These are phyloP conservation scores for Brassica balearica DNA, from an alignment of 441 rosid species.

Conservation along the genomic window DNA sequence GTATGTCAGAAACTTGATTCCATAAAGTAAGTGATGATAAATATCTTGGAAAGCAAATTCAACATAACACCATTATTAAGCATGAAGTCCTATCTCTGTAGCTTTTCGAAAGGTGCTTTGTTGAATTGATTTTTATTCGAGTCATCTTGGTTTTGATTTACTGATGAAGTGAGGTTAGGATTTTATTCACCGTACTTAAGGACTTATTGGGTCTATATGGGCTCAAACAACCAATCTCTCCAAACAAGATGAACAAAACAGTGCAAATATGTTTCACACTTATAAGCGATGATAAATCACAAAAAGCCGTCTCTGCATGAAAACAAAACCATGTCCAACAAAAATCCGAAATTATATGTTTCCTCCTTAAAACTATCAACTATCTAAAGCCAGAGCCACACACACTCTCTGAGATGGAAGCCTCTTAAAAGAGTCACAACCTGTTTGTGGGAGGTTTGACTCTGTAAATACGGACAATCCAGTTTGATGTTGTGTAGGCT, in stretches of 20 bases:
- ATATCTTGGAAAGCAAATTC: neutral
- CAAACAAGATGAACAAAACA: neutral
- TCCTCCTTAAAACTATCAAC: constrained; percentile 27
- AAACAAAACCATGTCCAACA: constrained; percentile 21
- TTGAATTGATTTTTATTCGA: neutral
- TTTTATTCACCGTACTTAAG: neutral
- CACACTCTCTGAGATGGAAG: constrained; percentile 1
- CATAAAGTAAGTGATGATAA: neutral
- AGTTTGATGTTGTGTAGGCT: constrained; percentile 94
- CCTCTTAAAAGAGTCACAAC: constrained; percentile 56
- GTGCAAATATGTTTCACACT: constrained; percentile 28
- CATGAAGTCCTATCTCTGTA: neutral
- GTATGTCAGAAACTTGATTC: neutral
- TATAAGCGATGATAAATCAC: constrained; percentile 7
- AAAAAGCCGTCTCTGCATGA: constrained; percentile 26
- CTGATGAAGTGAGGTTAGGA: neutral
- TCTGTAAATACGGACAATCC: constrained; percentile 96
- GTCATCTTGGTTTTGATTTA: neutral
- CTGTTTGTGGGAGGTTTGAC: constrained; percentile 96
- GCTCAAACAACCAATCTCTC: neutral
- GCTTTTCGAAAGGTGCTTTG: neutral
- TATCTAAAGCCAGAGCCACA: constrained; percentile 31
- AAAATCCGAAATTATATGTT: constrained; percentile 33
- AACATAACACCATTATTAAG: neutral
- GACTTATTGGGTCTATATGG: neutral